Conservation (phyloP, 2,329 filamentous ascomycete species). For the Paramyrothecium roridum region DNA sequence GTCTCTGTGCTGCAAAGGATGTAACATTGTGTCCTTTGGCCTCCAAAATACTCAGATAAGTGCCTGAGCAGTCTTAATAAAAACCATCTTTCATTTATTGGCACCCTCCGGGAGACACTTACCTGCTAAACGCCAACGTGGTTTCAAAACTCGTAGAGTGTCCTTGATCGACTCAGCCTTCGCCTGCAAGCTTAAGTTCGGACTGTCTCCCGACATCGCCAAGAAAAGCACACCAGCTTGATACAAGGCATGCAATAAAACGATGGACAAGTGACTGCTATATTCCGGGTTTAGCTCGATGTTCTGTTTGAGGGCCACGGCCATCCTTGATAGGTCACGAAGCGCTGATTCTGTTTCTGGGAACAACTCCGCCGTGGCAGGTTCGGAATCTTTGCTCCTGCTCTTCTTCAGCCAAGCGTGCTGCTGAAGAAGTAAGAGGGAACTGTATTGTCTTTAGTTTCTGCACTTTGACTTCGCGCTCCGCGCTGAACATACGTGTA, state of each 20-base stretch:
- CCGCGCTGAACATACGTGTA: slow-evolving; percentile 1
- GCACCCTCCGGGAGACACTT: neutral
- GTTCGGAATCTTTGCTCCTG: neutral
- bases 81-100: no score
- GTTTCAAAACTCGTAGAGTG: neutral
- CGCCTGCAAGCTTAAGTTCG: neutral
- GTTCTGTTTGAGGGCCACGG: neutral
- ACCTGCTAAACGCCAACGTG: slow-evolving; percentile 7
- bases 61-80: neutral
- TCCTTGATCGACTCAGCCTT: neutral
- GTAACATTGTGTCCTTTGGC: slow-evolving; percentile 1
- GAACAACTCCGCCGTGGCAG: neutral
- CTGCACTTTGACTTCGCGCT: neutral
- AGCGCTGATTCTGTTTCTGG: slow-evolving; percentile 2
- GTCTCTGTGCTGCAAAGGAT: neutral
- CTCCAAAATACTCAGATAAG: slow-evolving; percentile 5
- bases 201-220: neutral
- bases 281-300: neutral
- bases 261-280: slow-evolving; percentile 1
- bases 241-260: slow-evolving; percentile 5
- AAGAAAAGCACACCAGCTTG: neutral
- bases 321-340: neutral
- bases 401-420: neutral
- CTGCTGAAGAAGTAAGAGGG: slow-evolving; percentile 4
- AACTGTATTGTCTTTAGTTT: neutral